Evolutionary conservation across 1,284 basidiomycete species (phyloP).

Genomic region (Ustilago crameri): DNA sequence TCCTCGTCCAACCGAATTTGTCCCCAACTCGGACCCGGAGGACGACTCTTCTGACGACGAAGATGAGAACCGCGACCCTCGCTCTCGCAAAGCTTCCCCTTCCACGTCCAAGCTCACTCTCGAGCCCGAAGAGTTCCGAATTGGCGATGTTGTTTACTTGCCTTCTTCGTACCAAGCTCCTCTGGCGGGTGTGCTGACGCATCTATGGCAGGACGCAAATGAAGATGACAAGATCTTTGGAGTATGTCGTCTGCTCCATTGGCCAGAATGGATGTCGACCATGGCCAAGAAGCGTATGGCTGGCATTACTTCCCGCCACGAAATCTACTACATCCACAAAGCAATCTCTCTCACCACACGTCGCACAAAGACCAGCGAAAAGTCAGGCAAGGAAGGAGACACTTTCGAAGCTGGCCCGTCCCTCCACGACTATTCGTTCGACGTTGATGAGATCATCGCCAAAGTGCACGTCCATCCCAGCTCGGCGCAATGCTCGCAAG

Average conservation of each 20-base stretch:
- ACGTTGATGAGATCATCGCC: slow-evolving; percentile 48
- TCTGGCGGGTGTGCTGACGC: slow-evolving; percentile 43
- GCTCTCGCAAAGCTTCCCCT: slow-evolving; percentile 9
- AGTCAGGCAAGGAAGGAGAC: slow-evolving; percentile 37
- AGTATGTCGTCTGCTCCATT: slow-evolving; percentile 48
- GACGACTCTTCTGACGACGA: slow-evolving; percentile 27
- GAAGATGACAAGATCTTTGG: slow-evolving; percentile 50
- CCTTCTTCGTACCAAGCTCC: slow-evolving; percentile 52
- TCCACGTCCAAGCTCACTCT: slow-evolving; percentile 20
- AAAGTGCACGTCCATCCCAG: slow-evolving; percentile 34
- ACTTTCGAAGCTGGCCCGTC: slow-evolving; percentile 47
- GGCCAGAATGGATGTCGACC: slow-evolving; percentile 55
- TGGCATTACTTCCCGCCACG: slow-evolving; percentile 45
- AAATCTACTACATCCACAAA: slow-evolving; percentile 58
- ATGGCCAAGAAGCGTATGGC: slow-evolving; percentile 52
- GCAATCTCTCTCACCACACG: slow-evolving; percentile 38
- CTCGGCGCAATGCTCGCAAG: slow-evolving; percentile 21
- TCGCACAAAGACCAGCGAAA: slow-evolving; percentile 35
- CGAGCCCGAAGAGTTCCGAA: slow-evolving; percentile 40
- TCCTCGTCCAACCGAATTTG: slow-evolving; percentile 17
- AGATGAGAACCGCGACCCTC: slow-evolving; percentile 31
- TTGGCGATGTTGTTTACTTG: slow-evolving; percentile 49
- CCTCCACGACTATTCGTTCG: slow-evolving; percentile 46
- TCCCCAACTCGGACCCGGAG: slow-evolving; percentile 37
- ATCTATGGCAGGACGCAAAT: slow-evolving; percentile 41